Conservation (phyloP, 306 rosid genomes). For the Ormosia emarginata region DNA sequence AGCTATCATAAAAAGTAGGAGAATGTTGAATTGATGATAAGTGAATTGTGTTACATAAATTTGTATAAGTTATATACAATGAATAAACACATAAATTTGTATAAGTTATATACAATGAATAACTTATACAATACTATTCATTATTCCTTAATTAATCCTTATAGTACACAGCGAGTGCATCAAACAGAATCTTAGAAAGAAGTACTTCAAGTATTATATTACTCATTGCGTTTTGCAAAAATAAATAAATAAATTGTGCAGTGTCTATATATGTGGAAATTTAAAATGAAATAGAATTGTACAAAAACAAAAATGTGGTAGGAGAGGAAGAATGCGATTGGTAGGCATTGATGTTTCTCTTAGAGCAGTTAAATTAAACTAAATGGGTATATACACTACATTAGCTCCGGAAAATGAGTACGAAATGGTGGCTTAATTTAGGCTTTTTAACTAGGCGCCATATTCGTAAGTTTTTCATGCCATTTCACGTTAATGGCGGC, state of each 20-base stretch:
- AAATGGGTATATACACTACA: background rate
- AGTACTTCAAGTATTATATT: background rate
- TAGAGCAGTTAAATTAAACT: background rate
- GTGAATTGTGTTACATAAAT: background rate
- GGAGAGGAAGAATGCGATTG: no score
- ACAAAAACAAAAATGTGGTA: no score
- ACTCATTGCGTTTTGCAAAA: no score
- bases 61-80: no score
- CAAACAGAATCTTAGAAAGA: background rate
- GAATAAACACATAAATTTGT: no score
- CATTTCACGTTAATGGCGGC: background rate
- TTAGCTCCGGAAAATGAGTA: constrained; percentile 12
- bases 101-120: no score
- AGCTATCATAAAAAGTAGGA: background rate
- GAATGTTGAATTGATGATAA: background rate
- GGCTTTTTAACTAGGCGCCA: background rate
- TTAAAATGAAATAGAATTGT: no score
- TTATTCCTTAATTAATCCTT: background rate
- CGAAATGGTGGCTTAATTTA: constrained; percentile 2
- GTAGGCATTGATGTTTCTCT: no score
- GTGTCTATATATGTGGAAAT: no score
- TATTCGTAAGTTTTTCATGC: background rate
- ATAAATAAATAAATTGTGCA: no score
- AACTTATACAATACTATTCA: no score
- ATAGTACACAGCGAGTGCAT: background rate